Evolutionary conservation across 2,329 filamentous ascomycete genomes (phyloP), one percentile per base, ranked within the genome.

Genomic region (Trichocomaceae sp.): DNA sequence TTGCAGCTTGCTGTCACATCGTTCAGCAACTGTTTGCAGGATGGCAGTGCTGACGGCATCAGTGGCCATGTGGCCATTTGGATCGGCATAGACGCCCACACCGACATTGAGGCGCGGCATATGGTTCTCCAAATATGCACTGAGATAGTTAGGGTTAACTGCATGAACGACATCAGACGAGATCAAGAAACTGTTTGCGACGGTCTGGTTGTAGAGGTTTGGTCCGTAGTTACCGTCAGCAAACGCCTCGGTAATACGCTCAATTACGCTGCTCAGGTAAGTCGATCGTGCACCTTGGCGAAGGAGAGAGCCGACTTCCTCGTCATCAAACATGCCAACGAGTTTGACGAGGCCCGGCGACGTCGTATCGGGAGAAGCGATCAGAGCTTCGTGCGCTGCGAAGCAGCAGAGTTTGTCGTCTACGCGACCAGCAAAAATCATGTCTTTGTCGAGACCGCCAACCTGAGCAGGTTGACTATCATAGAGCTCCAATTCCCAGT

Each of bases 371-470:
- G 82, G 76, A 17, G 85, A 83, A 49, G 86, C 83, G 26, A 96
- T 78, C 0, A 99, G 83, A 3, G 84, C 91, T 70, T 91, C 85
- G 51, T 96, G 79, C 7, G 93, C 92, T 7, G 90, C 84, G 85
- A 90, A 97, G 31, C 88, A 95, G 79, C 93, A 97, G 47, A 99
- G 85, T 77, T 96, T 97, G 75, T 99, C 93, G 69, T 99, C 93
- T 62, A 97, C 93, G 52, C 93, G 87, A 56, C 92, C 91, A 8
- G 89, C 92, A 61, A 92, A 96, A 72, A 99, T 95, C 69, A 99
- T 86, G 64, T 97, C 92, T 69, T 87, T 89, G 64, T 95, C 88
- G 55, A 99, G 72, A 12, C 93, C 93, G 61, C 88, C 86, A 17
- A 90, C 81, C 41, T 86, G 84, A 1, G 91, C 91, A 8, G 91